A percentile compares a stretch with the other conserved stretches of the same genome.
Evolutionary conservation across 2,329 filamentous ascomycete species (phyloP).

Genomic region (Pseudodiploospora longispora): DNA sequence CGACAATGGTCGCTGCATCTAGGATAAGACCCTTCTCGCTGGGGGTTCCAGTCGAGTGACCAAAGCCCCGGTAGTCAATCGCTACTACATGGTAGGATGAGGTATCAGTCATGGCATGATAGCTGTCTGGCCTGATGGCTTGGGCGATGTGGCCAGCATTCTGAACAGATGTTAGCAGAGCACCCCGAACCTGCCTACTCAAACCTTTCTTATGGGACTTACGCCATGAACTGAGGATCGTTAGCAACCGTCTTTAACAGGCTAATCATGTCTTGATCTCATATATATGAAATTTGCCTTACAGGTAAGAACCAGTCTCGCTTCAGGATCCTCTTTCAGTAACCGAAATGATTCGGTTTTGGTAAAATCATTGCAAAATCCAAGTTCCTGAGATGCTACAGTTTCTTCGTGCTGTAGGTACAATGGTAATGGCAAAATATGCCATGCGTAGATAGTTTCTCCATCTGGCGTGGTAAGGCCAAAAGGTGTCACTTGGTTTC

Average conservation of each 20-base stretch:
- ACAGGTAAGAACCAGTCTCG: slow-evolving; percentile 58
- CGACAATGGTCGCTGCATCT: slow-evolving; percentile 65
- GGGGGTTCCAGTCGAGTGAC: slow-evolving; percentile 69
- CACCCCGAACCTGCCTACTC: slow-evolving; percentile 15
- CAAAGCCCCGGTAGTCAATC: slow-evolving; percentile 87
- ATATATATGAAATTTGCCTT: slow-evolving; percentile 19
- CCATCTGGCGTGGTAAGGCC: slow-evolving; percentile 65
- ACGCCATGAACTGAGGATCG: slow-evolving; percentile 51
- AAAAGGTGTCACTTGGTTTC: slow-evolving; percentile 85
- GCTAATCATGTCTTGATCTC: too few relatives aligned
- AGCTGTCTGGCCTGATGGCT: slow-evolving; percentile 65
- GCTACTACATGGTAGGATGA: slow-evolving; percentile 75
- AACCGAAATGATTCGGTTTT: slow-evolving; percentile 51
- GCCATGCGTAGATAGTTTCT: slow-evolving; percentile 80
- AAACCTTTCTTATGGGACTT: slow-evolving; percentile 19
- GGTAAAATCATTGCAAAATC: slow-evolving; percentile 45
- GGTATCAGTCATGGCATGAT: slow-evolving; percentile 66
- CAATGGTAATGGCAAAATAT: slow-evolving; percentile 70
- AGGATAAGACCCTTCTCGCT: slow-evolving; percentile 73
- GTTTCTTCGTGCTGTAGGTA: slow-evolving; percentile 64
- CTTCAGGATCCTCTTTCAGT: slow-evolving; percentile 53
- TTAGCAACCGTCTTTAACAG: not conserved
- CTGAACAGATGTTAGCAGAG: slow-evolving; percentile 29
- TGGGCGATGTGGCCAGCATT: slow-evolving; percentile 86
- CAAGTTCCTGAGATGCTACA: slow-evolving; percentile 44